phyloP scores from a whole-genome alignment of 2,329 filamentous ascomycete species.

The Fusarium papillatum region DNA sequence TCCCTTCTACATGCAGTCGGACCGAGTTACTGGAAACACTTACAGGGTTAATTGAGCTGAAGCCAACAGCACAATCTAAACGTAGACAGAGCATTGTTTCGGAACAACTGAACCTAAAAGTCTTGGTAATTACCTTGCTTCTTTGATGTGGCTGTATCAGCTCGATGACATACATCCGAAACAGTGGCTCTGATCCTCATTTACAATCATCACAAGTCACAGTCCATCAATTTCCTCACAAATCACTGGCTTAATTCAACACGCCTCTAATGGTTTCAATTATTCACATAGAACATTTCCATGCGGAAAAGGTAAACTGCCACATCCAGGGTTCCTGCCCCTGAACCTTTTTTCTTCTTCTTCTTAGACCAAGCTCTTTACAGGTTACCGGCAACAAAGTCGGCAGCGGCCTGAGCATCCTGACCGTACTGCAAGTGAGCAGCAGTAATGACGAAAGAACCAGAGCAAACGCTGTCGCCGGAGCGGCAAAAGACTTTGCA shows the following conservation, averaged over 20 bases:
- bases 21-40: neutral
- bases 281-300: neutral
- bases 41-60: neutral
- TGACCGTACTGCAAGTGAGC: conserved; percentile 46
- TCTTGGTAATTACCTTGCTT: fast-evolving
- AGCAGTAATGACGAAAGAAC: conserved; percentile 42
- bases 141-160: neutral
- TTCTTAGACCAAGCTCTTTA: conserved; percentile 1
- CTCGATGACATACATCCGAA: neutral
- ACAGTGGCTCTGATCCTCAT: neutral
- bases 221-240: neutral
- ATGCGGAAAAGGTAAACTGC: neutral
- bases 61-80: neutral
- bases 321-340: conserved; percentile 4
- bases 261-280: neutral
- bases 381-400: conserved; percentile 43
- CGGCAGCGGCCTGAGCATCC: conserved; percentile 46
- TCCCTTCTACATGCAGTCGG: neutral
- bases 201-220: neutral
- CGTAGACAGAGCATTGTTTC: neutral
- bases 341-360: neutral
- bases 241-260: neutral
- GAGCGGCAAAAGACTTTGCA: conserved; percentile 49
- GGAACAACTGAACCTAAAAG: neutral
- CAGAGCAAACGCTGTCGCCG: conserved; percentile 50